These are phyloP conservation scores for Amphicarpaea edgeworthii DNA, from an alignment of 306 rosid genomes.

Conservation along the genomic window DNA sequence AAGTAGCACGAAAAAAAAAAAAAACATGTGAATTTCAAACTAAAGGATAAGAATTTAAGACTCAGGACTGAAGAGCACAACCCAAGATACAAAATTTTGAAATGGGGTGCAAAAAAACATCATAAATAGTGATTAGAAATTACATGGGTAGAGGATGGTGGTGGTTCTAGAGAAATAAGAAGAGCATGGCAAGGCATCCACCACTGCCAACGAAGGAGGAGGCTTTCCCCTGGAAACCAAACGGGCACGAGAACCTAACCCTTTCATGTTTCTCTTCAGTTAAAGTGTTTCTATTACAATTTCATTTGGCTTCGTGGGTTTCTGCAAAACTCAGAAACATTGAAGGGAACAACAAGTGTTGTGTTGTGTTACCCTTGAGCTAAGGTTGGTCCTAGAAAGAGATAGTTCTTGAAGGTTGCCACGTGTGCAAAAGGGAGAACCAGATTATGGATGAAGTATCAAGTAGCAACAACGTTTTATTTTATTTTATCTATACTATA, in stretches of 20 bases:
- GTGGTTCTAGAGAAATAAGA: slow-evolving; percentile 42
- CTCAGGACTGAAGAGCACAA: background rate
- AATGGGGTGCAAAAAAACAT: background rate
- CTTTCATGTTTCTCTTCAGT: slow-evolving; percentile 64
- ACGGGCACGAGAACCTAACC: slow-evolving; percentile 64
- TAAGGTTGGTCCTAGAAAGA: background rate
- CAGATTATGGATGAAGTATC: background rate
- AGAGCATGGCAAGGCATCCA: slow-evolving; percentile 64
- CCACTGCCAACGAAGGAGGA: slow-evolving; percentile 62
- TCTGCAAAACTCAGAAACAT: slow-evolving; percentile 11
- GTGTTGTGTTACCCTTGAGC: slow-evolving; percentile 7
- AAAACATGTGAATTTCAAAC: background rate
- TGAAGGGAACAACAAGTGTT: slow-evolving; percentile 31
- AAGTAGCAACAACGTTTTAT: too few species aligned
- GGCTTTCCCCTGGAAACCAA: slow-evolving; percentile 72
- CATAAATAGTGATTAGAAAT: slow-evolving; percentile 40
- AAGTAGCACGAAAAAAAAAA: slow-evolving; percentile 7
- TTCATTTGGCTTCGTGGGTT: slow-evolving; percentile 56
- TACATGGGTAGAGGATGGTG: slow-evolving; percentile 56
- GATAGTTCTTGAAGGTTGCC: slow-evolving; percentile 51
- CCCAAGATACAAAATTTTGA: background rate
- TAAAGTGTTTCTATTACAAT: slow-evolving; percentile 42
- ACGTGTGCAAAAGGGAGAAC: slow-evolving; percentile 48
- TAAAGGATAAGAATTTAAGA: background rate
- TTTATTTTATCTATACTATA: too few species aligned